Conservation (phyloP, 2,329 filamentous ascomycete species). For the Exophiala viscosa region DNA sequence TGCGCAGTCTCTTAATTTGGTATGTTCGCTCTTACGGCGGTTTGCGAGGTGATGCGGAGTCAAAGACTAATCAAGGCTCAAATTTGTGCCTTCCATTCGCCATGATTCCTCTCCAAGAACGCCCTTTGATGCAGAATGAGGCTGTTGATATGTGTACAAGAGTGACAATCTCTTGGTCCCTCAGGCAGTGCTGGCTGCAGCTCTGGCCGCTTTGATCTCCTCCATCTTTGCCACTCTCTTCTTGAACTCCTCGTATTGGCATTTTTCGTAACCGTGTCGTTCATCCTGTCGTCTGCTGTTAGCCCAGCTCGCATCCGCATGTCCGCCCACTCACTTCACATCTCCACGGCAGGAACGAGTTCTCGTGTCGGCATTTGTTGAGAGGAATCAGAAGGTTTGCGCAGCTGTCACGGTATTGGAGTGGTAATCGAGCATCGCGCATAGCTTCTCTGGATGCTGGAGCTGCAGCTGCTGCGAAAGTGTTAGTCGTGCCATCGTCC, state of each 20-base stretch:
- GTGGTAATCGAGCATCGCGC: slow-evolving; percentile 80
- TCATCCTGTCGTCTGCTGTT: slow-evolving; percentile 65
- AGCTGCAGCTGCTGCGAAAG: slow-evolving; percentile 7
- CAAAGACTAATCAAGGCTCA: no score
- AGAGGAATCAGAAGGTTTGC: slow-evolving; percentile 91
- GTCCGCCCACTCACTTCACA: slow-evolving; percentile 67
- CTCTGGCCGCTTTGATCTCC: slow-evolving; percentile 79
- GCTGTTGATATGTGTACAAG: no score
- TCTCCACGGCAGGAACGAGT: slow-evolving; percentile 96
- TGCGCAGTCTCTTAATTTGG: no score
- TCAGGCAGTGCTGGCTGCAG: background rate
- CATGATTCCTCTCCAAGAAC: no score
- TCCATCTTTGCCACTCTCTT: slow-evolving; percentile 98
- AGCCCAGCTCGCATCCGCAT: background rate
- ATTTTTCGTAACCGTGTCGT: slow-evolving; percentile 97
- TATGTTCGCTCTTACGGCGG: no score
- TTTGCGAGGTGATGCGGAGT: no score
- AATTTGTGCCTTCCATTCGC: no score
- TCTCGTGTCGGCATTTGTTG: slow-evolving; percentile 87
- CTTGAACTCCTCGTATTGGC: slow-evolving; percentile 99
- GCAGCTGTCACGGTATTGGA: slow-evolving; percentile 93
- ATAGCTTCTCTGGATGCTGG: slow-evolving; percentile 82
- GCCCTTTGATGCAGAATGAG: no score
- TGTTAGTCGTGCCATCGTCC: slow-evolving; percentile 8
- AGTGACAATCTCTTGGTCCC: no score